Conservation (phyloP, 441 rosid genomes). For the Populus hybrid region DNA sequence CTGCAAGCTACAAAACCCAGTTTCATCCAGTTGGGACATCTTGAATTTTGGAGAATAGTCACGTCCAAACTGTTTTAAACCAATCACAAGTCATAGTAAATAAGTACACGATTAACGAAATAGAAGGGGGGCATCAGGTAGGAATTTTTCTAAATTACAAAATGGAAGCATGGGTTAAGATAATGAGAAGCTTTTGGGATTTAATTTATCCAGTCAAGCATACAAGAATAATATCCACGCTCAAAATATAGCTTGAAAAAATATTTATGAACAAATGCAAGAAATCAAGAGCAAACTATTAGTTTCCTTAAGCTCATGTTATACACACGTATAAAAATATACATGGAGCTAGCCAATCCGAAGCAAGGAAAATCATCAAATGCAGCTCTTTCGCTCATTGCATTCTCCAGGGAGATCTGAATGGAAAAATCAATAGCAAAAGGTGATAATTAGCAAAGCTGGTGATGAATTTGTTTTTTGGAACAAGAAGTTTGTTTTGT, state of each 20-base stretch:
- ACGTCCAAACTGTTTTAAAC: background rate
- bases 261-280: constrained; percentile 8
- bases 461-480: background rate
- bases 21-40: background rate
- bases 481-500: background rate
- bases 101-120: background rate
- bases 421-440: background rate
- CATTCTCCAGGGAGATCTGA: constrained; percentile 59
- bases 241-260: constrained; percentile 3
- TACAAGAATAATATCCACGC: constrained; percentile 15
- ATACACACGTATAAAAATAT: constrained; percentile 14
- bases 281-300: background rate
- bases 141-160: background rate
- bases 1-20: background rate
- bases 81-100: background rate
- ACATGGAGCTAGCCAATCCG: constrained; percentile 5
- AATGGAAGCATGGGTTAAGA: background rate
- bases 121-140: background rate
- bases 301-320: constrained; percentile 2
- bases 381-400: constrained; percentile 19
- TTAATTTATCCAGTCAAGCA: background rate
- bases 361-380: background rate
- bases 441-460: background rate
- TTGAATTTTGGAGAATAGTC: background rate
- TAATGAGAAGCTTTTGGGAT: background rate